Percentiles rank a stretch among this genome's conserved stretches.
phyloP scores from a whole-genome alignment of 148 eudicot genomes.

The Nyssa sinensis region DNA sequence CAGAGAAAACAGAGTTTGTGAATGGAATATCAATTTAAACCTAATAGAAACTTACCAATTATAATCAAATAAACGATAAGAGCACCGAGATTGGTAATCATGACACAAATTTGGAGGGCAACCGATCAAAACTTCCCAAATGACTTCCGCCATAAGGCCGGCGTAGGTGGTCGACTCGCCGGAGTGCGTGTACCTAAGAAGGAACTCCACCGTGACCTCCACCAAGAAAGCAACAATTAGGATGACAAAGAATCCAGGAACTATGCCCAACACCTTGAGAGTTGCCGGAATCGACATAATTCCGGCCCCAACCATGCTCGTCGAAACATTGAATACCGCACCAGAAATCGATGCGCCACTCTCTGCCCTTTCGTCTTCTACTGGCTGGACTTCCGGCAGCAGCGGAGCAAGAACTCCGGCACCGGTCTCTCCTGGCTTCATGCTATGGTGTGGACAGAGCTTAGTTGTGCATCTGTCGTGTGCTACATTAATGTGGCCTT shows the following conservation, averaged over 20 bases:
- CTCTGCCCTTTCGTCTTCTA: background rate
- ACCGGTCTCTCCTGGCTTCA: slow-evolving; percentile 25
- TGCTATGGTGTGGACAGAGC: slow-evolving; percentile 1
- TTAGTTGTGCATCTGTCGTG: no score
- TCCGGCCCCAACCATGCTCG: slow-evolving; percentile 89
- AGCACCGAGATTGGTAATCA: slow-evolving; percentile 71
- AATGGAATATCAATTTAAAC: no score
- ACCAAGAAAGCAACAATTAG: slow-evolving; percentile 54
- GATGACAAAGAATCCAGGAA: slow-evolving; percentile 61
- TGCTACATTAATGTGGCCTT: background rate
- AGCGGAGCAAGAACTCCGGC: slow-evolving; percentile 28
- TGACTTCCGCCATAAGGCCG: slow-evolving; percentile 78
- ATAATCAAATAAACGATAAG: slow-evolving; percentile 73
- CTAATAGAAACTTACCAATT: slow-evolving; percentile 46
- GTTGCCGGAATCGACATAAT: slow-evolving; percentile 97
- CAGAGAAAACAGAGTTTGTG: no score
- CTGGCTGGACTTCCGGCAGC: slow-evolving; percentile 22
- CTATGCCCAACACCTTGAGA: slow-evolving; percentile 67
- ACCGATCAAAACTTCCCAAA: slow-evolving; percentile 69
- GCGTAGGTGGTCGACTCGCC: slow-evolving; percentile 62
- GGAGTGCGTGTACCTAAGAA: slow-evolving; percentile 56
- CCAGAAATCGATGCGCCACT: slow-evolving; percentile 48
- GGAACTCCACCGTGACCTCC: slow-evolving; percentile 69
- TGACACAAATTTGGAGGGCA: slow-evolving; percentile 64
- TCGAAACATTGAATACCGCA: slow-evolving; percentile 80